These are phyloP conservation scores for Trichoderma orchidacearum DNA, from an alignment of 495 filamentous ascomycete species.

Conservation along the genomic window DNA sequence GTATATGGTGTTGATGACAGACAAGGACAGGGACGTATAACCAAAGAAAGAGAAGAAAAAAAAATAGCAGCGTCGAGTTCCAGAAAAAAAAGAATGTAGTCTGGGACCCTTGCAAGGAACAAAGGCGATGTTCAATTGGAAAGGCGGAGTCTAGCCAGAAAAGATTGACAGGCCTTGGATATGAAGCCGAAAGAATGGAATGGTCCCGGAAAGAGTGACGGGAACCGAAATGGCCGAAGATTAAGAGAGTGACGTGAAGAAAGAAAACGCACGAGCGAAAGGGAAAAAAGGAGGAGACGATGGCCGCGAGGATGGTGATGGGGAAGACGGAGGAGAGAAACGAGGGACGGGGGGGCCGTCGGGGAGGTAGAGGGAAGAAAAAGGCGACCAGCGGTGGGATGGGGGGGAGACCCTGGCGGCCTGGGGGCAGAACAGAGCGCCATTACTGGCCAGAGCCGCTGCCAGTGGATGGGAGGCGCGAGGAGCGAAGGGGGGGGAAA, in stretches of 20 bases:
- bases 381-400: constrained; percentile 9
- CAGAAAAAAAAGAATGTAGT: neutral
- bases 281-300: constrained; percentile 18
- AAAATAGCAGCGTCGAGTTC: neutral
- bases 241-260: constrained; percentile 29
- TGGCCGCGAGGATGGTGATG: constrained; percentile 6
- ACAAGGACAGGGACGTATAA: neutral
- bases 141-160: neutral
- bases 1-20: neutral
- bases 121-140: neutral
- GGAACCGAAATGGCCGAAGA: constrained; percentile 15
- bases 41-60: too few relatives aligned
- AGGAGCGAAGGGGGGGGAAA: too few relatives aligned
- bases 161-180: neutral
- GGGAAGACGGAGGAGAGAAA: constrained; percentile 16
- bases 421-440: neutral
- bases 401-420: neutral
- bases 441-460: neutral
- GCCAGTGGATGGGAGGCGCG: neutral
- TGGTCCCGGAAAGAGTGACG: constrained; percentile 25
- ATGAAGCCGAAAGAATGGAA: constrained; percentile 16
- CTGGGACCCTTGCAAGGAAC: constrained; percentile 1
- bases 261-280: constrained; percentile 18
- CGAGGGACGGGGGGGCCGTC: constrained; percentile 3
- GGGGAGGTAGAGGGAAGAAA: neutral